These are phyloP conservation scores for Vanrija sp. DNA, from an alignment of 1,284 basidiomycete genomes.

Conservation along the genomic window DNA sequence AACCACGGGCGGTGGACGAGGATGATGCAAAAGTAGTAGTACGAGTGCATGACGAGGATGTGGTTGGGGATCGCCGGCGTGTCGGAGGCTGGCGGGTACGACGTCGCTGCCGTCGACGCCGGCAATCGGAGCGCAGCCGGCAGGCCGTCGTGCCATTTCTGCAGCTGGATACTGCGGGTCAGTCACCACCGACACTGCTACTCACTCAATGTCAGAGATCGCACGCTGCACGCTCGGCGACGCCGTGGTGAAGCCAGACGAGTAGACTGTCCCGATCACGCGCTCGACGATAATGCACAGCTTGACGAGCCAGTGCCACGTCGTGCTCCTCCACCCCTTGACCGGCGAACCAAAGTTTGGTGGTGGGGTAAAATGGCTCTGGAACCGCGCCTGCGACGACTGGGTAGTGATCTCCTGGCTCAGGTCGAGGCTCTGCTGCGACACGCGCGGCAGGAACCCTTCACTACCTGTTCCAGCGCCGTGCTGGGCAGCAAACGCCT, in stretches of 20 bases:
- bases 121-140: constrained; percentile 16
- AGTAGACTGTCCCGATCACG: constrained; percentile 16
- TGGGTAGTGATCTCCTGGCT: constrained; percentile 2
- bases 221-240: constrained; percentile 11
- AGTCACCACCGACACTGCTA: not conserved
- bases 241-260: constrained; percentile 12
- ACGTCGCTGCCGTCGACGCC: constrained; percentile 3
- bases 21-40: constrained; percentile 22
- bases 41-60: constrained; percentile 25
- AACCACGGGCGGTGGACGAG: constrained; percentile 29
- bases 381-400: no score
- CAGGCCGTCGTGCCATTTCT: constrained; percentile 21
- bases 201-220: constrained; percentile 15
- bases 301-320: constrained; percentile 19
- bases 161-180: constrained; percentile 2
- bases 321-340: constrained; percentile 20
- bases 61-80: constrained; percentile 15
- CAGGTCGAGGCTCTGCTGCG: constrained; percentile 4
- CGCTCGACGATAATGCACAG: constrained; percentile 21
- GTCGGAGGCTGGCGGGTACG: constrained; percentile 1
- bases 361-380: no score
- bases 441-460: no score
- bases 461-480: not conserved
- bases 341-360: not conserved
- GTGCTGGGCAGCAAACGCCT: constrained; percentile 4